Evolutionary conservation across 2,329 filamentous ascomycete species (phyloP), one percentile per base, ranked within the genome.

Genomic region (Diaporthe caulivora): DNA sequence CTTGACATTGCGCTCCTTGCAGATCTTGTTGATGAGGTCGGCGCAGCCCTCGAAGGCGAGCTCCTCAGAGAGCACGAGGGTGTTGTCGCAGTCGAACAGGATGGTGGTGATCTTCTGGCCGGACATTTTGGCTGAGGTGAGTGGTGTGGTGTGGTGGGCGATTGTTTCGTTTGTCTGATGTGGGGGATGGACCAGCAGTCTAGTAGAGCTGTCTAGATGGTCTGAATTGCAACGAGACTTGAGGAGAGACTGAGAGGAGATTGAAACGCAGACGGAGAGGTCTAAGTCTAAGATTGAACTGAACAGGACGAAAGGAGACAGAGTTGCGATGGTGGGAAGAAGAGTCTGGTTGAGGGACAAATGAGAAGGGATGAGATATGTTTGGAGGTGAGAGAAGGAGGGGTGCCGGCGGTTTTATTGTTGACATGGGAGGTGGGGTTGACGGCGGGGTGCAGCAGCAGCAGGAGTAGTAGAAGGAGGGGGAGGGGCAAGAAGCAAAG

Each of bases 11-110:
- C 58, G 72, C 80, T 92, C 88, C 78, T 88, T 87, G 82, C 96
- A 91, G 82, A 97, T 94, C 83, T 95, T 88, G 86, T 98, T 98
- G 87, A 95, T 93, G 77, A 98, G 91, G 75, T 94, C 93, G 80
- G 95, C 94, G 84, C 94, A 97, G 78, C 94, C 95, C 85, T 96
- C 94, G 83, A 98, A 97, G 81, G 95, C 95, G 78, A 97, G 89
- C 80, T 94, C 92, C 87, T 98, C 95, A 71, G 94, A 97, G 79
- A 97, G 91, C 82, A 97, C 95, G 82, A 98, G 94, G 76, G 95
- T 98, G 89, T 98, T 98, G 90, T 98, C 90, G 84, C 90, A 92
- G 83, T 95, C 93, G 83, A 95, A 93, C 78, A 95, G 89, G 80
- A 95, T 86, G 76, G 92, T 89, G 72, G 87, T 93, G 84, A 94